Evolutionary conservation across 495 filamentous ascomycete species (phyloP).

Genomic region (Saxophila tyrrhenica): DNA sequence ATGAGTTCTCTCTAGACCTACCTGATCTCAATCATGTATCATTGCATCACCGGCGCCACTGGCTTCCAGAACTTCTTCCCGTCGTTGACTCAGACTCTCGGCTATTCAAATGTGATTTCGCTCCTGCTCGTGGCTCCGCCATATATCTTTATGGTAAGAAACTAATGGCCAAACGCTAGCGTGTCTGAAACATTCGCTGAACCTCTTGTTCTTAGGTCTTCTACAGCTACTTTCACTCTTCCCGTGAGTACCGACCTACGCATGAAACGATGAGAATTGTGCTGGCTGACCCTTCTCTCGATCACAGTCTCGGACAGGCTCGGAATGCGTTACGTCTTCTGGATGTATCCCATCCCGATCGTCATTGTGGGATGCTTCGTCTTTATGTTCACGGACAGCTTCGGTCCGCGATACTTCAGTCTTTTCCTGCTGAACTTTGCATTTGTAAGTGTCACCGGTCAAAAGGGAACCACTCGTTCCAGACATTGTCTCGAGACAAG

Average conservation of each 20-base stretch:
- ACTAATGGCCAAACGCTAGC: too few species aligned
- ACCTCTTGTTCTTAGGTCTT: too few species aligned
- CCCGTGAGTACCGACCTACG: neutral
- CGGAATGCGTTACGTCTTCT: constrained; percentile 42
- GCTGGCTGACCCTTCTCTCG: constrained; percentile 27
- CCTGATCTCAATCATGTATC: constrained; percentile 38
- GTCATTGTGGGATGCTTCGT: constrained; percentile 41
- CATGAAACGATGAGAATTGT: too few species aligned
- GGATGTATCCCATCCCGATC: constrained; percentile 39
- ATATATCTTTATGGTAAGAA: constrained; percentile 48
- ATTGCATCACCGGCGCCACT: constrained; percentile 39
- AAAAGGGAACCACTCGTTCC: too few species aligned
- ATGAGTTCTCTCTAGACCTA: constrained; percentile 28
- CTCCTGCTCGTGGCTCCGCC: constrained; percentile 43
- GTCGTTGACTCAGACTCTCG: constrained; percentile 36
- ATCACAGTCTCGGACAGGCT: constrained; percentile 39
- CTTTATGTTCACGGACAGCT: constrained; percentile 38
- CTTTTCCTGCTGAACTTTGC: constrained; percentile 46
- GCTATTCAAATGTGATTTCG: constrained; percentile 33
- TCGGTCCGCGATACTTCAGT: constrained; percentile 42
- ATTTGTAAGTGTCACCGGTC: too few species aligned
- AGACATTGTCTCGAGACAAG: too few species aligned
- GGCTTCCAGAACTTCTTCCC: constrained; percentile 50
- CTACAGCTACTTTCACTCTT: constrained; percentile 17
- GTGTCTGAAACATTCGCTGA: too few species aligned